Evolutionary conservation across 495 filamentous ascomycete species (phyloP).

Genomic region (Thermothielavioides terrestris): DNA sequence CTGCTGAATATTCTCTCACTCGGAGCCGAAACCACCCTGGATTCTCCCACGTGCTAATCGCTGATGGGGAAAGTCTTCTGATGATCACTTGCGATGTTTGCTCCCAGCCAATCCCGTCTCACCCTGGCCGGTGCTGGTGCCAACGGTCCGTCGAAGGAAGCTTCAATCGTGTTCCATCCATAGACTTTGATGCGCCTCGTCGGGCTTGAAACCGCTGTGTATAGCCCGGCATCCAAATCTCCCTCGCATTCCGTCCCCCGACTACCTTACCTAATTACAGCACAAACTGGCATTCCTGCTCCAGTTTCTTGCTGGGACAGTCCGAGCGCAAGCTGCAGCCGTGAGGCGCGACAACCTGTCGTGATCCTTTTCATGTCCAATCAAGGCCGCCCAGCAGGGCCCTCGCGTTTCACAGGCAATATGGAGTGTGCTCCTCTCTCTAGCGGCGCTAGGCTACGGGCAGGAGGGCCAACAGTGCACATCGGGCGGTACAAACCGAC

Average conservation of each 20-base stretch:
- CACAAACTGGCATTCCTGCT: constrained; percentile 2
- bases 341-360: constrained; percentile 18
- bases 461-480: neutral
- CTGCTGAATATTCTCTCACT: too few relatives aligned
- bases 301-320: constrained; percentile 9
- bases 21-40: too few relatives aligned
- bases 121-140: neutral
- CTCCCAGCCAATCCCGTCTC: neutral
- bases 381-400: constrained; percentile 8
- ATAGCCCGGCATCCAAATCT: neutral
- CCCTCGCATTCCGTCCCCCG: too few relatives aligned
- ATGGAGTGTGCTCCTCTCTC: constrained; percentile 15
- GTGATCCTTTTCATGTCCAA: constrained; percentile 25
- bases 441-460: neutral
- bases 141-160: constrained; percentile 1
- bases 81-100: neutral
- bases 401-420: constrained; percentile 22
- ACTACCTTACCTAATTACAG: too few relatives aligned
- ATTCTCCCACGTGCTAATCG: neutral
- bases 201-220: neutral
- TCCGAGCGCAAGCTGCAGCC: constrained; percentile 15
- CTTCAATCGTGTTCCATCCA: neutral
- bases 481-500: neutral
- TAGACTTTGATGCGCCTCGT: neutral
- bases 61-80: neutral